phyloP scores from a whole-genome alignment of 352 stramenopile genomes.

The Pythium volutum region DNA sequence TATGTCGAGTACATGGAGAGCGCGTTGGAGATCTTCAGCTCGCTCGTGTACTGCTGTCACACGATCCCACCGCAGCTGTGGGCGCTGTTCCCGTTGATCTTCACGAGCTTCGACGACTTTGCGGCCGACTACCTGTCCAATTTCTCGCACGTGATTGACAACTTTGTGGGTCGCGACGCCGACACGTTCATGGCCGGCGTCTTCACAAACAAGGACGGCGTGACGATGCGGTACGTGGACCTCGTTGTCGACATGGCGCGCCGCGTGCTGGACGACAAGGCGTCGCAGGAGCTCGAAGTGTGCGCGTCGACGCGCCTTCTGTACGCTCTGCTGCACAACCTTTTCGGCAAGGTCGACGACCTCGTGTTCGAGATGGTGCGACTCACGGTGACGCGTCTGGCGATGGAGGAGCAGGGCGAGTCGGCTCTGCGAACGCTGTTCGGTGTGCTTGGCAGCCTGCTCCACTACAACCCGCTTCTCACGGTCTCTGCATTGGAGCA shows the following conservation, averaged over 20 bases:
- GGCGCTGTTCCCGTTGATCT: conserved; percentile 96
- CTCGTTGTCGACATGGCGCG: conserved; percentile 81
- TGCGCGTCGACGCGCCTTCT: conserved; percentile 67
- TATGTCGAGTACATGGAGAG: conserved; percentile 98
- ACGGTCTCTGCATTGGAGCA: conserved; percentile 88
- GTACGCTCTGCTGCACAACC: conserved; percentile 83
- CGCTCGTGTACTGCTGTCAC: conserved; percentile 94
- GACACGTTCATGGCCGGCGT: conserved; percentile 64
- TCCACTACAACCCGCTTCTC: conserved; percentile 94
- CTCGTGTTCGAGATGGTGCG: conserved; percentile 72
- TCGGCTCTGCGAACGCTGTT: conserved; percentile 81
- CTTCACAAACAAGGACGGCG: conserved; percentile 39
- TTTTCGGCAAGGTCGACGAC: conserved; percentile 79
- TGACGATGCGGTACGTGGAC: conserved; percentile 64
- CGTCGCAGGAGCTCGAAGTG: conserved; percentile 67
- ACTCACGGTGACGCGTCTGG: conserved; percentile 58
- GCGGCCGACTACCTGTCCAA: conserved; percentile 96
- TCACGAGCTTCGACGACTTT: conserved; percentile 94
- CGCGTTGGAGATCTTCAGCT: conserved; percentile 94
- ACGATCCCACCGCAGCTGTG: conserved; percentile 92
- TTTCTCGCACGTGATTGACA: conserved; percentile 95
- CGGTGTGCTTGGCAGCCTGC: conserved; percentile 87
- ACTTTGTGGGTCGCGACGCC: conserved; percentile 91
- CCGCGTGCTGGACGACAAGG: conserved; percentile 60
- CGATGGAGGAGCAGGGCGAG: conserved; percentile 51